Base-by-base conservation (phyloP, 1,284 basidiomycete genomes). In the Cryptococcus amylolentus region DNA sequence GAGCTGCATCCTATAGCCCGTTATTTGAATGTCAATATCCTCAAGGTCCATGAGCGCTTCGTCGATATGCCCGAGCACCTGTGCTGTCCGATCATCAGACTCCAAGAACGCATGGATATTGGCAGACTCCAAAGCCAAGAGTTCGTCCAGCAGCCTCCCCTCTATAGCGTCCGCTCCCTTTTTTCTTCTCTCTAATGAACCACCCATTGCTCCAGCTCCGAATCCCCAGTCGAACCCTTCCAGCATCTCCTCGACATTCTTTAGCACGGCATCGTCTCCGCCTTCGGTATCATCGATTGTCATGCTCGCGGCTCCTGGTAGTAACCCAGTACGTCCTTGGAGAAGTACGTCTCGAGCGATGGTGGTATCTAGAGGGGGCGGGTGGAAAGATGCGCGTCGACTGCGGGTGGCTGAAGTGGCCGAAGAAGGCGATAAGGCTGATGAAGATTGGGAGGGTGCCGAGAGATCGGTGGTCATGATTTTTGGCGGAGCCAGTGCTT, bases 71-170 rank as follows among this genome's bases (percentile, higher is more conserved):
- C 88, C 87, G 65, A 97, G 78, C 8, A 98, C 93, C n/a, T 88
- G 80, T 42, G 82, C 83, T 51, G 98, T 86, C 23, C 95, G 84
- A 55, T 84, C 83, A 60, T 85, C 95, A 6, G 89, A 89, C 77
- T 98, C 95, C 51, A 98, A 83, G 79, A 98, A 96, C 0, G 94
- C 96, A 75, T 98, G 90, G 27, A 98, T 91, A 71, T 95, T 97
- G 9, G 95, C 95, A 90, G 89, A 93, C 63, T 97, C 93, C 38
- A 97, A 78, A 23, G 93, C 92, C 79, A 86, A 84, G 43, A 97
- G 78, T 68, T 97, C 93, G 62, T 93, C 89, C 49, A 90, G 71
- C 43, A 97, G 76, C 60, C 91, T 81, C 18, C 88, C 87, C 74
- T 95, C 90, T 59, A 95, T 91, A 58, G 91, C 82, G 70, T 94